phyloP scores from a whole-genome alignment of 2,329 filamentous ascomycete genomes.

The Exophiala spinifera region DNA sequence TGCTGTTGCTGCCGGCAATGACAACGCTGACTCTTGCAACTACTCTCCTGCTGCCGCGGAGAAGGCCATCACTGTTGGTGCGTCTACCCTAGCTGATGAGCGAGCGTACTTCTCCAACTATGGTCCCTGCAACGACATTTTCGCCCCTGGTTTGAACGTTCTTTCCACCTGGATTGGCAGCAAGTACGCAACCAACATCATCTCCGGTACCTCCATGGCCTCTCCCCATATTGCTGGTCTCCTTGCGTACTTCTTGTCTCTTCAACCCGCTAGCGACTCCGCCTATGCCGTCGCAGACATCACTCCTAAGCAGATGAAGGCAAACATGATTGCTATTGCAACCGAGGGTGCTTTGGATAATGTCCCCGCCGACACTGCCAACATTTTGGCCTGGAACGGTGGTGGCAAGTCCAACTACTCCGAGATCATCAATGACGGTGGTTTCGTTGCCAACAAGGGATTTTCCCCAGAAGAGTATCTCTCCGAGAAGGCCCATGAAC shows the following conservation, averaged over 20 bases:
- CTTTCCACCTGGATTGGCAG: slow-evolving; percentile 97
- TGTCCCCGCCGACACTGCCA: slow-evolving; percentile 81
- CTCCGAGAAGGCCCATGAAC: slow-evolving; percentile 48
- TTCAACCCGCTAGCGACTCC: slow-evolving; percentile 86
- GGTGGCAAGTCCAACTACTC: slow-evolving; percentile 90
- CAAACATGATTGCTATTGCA: slow-evolving; percentile 76
- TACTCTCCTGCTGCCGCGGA: slow-evolving; percentile 93
- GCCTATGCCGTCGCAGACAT: slow-evolving; percentile 86
- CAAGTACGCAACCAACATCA: slow-evolving; percentile 95
- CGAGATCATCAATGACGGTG: slow-evolving; percentile 70
- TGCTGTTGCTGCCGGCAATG: slow-evolving; percentile 95
- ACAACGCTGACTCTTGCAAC: slow-evolving; percentile 98
- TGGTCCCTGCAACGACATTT: slow-evolving; percentile 94
- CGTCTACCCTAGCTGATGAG: slow-evolving; percentile 87
- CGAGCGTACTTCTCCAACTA: slow-evolving; percentile 99
- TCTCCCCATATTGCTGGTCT: slow-evolving; percentile 96
- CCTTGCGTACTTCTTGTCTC: slow-evolving; percentile 94
- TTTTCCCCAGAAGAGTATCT: slow-evolving; percentile 41
- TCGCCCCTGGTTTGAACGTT: slow-evolving; percentile 94
- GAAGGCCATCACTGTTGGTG: slow-evolving; percentile 93
- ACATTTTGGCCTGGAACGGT: slow-evolving; percentile 98
- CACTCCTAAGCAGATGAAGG: slow-evolving; percentile 92
- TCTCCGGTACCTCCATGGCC: slow-evolving; percentile 98
- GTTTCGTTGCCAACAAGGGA: slow-evolving; percentile 53
- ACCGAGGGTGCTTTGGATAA: slow-evolving; percentile 75